Evolutionary conservation across 2,329 filamentous ascomycete species (phyloP).

Genomic region (Aspergillus novoparasiticus): DNA sequence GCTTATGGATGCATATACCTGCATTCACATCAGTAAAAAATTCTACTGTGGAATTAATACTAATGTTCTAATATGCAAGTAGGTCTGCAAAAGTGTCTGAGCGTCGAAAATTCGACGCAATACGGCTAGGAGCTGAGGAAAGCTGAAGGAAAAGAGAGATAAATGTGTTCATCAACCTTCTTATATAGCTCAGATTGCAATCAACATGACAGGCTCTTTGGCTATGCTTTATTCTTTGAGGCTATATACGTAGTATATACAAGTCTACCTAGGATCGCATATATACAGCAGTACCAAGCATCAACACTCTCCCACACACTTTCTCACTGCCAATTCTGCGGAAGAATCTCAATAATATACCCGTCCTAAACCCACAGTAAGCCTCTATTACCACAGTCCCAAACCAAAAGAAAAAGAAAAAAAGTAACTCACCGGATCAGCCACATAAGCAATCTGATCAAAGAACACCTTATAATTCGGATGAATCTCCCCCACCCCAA

Average conservation of each 20-base stretch:
- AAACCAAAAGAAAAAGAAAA: not conserved
- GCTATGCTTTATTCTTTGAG: not conserved
- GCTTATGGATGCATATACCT: too few species aligned
- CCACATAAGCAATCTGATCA: conserved; percentile 41
- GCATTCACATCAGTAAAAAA: too few species aligned
- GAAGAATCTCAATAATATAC: conserved; percentile 37
- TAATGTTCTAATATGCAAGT: too few species aligned
- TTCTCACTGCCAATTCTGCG: conserved; percentile 23
- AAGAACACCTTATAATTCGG: conserved; percentile 37
- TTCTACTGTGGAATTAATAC: too few species aligned
- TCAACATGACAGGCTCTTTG: not conserved
- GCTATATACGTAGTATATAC: not conserved
- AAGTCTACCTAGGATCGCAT: not conserved
- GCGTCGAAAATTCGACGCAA: too few species aligned
- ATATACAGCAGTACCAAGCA: not conserved
- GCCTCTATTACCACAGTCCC: not conserved
- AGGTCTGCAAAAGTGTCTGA: too few species aligned
- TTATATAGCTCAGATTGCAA: not conserved
- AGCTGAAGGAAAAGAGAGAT: not conserved
- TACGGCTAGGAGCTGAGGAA: not conserved
- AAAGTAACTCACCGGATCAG: conserved; percentile 38
- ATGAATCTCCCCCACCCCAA: conserved; percentile 38
- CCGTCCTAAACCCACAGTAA: conserved; percentile 29
- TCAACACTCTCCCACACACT: not conserved
- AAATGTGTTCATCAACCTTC: not conserved